Base-by-base conservation (phyloP, 2,329 filamentous ascomycete species). In the Xylariaceae sp. region DNA sequence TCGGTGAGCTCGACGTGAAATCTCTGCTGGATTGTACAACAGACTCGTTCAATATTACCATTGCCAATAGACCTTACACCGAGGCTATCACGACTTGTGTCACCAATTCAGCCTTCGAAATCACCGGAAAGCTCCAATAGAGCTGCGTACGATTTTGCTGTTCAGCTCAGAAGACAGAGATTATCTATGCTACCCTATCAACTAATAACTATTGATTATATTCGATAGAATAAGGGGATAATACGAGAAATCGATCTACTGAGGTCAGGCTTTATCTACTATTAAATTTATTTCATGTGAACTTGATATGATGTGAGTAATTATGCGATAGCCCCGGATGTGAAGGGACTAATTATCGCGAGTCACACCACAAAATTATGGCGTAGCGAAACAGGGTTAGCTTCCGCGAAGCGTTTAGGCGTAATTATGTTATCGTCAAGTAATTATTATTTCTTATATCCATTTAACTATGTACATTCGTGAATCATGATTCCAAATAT, bases 71-170 rank as follows among this genome's bases (percentile, higher is more conserved):
- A 3, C 24, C 32, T 10, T 41, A n/a, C 21, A 41, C 33, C 7
- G 40, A 50, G n/a, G 42, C 16, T 5, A 41, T 32, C 29, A 43
- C 41, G 35, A 55, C 46, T 4, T 46, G 46, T 10, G 24, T 46
- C 13, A n/a, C 52, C 4, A 13, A 23, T n/a, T 13, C 40, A 4
- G 35, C 36, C 6, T 50, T 55, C 24, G 46, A 50, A 18, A 42
- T 55, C 8, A 29, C 45, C 35, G 45, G 46, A 3, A n/a, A 7
- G 33, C n/a, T 54, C 15, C 51, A 50, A 6, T 54, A 27, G 27
- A n/a, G n/a, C n/a, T n/a, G n/a, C n/a, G n/a, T n/a, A n/a, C n/a
- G n/a, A n/a, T n/a, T n/a, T n/a, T n/a, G n/a, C n/a, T n/a, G n/a
- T n/a, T n/a, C n/a, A n/a, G n/a, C n/a, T n/a, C n/a, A n/a, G n/a